Conservation (phyloP, 228 moss, liverwort and hornwort species). For the Sphagnum fallax region DNA sequence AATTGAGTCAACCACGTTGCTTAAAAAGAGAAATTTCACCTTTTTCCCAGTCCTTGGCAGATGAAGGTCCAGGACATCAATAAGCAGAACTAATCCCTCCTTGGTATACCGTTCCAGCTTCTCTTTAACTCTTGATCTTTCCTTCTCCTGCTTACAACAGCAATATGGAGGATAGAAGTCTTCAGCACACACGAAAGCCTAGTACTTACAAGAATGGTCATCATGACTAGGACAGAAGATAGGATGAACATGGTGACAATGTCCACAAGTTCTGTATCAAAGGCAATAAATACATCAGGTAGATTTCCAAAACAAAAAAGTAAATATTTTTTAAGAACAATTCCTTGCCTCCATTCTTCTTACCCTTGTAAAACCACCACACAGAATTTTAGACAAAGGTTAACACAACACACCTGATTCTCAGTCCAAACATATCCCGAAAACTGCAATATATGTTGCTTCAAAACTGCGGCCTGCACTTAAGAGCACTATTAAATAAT, state of each 20-base stretch:
- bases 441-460: background rate
- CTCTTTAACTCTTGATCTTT: slow-evolving; percentile 40
- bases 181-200: too few species aligned
- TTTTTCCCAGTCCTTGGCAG: slow-evolving; percentile 74
- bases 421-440: background rate
- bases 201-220: too few species aligned
- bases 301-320: too few species aligned
- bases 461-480: background rate
- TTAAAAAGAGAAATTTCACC: slow-evolving; percentile 12
- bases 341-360: too few species aligned
- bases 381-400: too few species aligned
- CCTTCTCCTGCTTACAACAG: slow-evolving; percentile 48
- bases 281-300: too few species aligned
- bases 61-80: slow-evolving; percentile 73
- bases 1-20: too few species aligned
- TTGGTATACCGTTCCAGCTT: slow-evolving; percentile 79
- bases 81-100: slow-evolving; percentile 61
- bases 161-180: too few species aligned
- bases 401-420: background rate
- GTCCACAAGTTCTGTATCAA: too few species aligned
- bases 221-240: too few species aligned
- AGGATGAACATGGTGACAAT: background rate
- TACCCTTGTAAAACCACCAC: too few species aligned
- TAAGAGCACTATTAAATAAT: background rate
- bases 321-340: too few species aligned